Evolutionary conservation across 2,329 filamentous ascomycete genomes (phyloP).

Genomic region (Fusarium sp.): DNA sequence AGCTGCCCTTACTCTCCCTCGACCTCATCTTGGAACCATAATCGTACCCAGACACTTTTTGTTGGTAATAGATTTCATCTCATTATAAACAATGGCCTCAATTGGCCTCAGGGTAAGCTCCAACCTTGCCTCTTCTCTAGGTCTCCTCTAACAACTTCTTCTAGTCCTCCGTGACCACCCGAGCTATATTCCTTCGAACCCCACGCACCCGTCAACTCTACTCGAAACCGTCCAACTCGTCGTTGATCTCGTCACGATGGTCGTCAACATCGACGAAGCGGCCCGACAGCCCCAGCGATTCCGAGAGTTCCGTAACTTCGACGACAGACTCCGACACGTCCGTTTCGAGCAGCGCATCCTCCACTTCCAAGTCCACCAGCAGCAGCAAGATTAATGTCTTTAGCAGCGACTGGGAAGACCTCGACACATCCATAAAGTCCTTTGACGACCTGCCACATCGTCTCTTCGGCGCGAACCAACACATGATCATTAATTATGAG

Average conservation of each 20-base stretch:
- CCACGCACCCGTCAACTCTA: constrained; percentile 21
- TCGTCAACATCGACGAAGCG: constrained; percentile 34
- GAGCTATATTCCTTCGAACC: constrained; percentile 38
- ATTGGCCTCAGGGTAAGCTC: constrained; percentile 42
- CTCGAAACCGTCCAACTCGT: constrained; percentile 7
- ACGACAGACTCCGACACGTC: constrained; percentile 16
- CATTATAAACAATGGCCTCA: constrained; percentile 32
- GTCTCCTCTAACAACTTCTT: constrained; percentile 27
- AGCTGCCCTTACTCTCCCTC: constrained; percentile 24
- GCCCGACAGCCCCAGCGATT: constrained; percentile 7
- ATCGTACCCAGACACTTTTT: background rate
- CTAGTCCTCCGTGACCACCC: constrained; percentile 36
- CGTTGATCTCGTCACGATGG: constrained; percentile 30
- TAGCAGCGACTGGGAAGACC: constrained; percentile 59
- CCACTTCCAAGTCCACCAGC: constrained; percentile 33
- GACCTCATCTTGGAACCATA: background rate
- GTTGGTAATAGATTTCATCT: background rate
- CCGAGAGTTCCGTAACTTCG: constrained; percentile 19
- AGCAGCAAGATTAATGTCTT: constrained; percentile 52
- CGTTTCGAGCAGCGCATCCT: constrained; percentile 29
- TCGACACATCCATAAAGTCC: constrained; percentile 56
- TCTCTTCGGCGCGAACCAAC: constrained; percentile 92
- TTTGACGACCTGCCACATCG: constrained; percentile 60
- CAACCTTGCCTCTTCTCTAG: background rate
- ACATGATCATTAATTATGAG: constrained; percentile 95